phyloP scores from a whole-genome alignment of 2,329 filamentous ascomycete genomes.

The Hypoxylon sp. region DNA sequence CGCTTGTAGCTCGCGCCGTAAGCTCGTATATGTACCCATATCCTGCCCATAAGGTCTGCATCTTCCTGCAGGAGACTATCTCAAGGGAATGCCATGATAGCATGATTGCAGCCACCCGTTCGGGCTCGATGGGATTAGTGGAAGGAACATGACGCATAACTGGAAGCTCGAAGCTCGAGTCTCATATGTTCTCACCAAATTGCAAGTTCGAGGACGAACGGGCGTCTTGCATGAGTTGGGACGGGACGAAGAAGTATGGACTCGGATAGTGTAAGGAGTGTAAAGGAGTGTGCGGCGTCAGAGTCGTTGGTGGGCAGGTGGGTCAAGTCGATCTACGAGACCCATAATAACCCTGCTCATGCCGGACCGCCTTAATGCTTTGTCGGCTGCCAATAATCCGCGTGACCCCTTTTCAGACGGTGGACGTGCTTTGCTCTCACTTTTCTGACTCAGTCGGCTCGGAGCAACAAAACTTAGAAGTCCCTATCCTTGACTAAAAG shows the following conservation, averaged over 20 bases:
- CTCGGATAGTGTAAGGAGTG: too few species aligned
- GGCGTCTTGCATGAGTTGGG: not conserved
- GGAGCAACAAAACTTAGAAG: too few species aligned
- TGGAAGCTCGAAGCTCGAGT: not conserved
- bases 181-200: not conserved
- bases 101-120: constrained; percentile 56
- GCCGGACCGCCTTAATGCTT: constrained; percentile 6
- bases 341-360: constrained; percentile 9
- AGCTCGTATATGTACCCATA: constrained; percentile 69
- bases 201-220: not conserved
- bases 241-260: not conserved
- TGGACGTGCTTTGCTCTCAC: too few species aligned
- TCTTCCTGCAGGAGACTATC: constrained; percentile 54
- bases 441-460: too few species aligned
- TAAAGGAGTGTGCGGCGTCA: too few species aligned
- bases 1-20: constrained; percentile 55
- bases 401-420: not conserved
- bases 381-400: constrained; percentile 14
- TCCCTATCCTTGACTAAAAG: too few species aligned
- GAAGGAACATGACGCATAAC: constrained; percentile 30
- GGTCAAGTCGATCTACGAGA: not conserved
- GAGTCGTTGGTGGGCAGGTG: constrained; percentile 5
- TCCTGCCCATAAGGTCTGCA: constrained; percentile 64
- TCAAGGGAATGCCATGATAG: constrained; percentile 57
- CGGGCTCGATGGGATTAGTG: constrained; percentile 41